These are phyloP conservation scores for Sporothrix globosa DNA, from an alignment of 2,329 filamentous ascomycete species.

Conservation along the genomic window DNA sequence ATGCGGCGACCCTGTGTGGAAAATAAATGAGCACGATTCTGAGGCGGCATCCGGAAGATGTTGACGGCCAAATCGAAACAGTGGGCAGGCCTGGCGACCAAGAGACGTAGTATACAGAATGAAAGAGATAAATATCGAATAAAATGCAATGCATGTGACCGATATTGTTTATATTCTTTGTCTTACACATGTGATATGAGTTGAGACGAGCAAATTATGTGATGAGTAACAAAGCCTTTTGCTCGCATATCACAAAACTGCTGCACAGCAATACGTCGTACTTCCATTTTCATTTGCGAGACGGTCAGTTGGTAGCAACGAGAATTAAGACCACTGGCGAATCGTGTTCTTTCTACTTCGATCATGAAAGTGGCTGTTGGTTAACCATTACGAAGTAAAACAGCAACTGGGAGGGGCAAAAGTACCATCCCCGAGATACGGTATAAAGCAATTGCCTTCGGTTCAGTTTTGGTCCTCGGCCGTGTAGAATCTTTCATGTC, in stretches of 20 bases:
- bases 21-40: background rate
- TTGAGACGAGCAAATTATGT: background rate
- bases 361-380: no score
- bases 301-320: no score
- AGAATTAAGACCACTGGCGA: no score
- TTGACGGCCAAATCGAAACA: background rate
- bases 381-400: no score
- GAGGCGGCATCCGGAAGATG: slow-evolving; percentile 11
- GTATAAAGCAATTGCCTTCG: background rate
- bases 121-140: background rate
- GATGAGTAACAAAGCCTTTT: no score
- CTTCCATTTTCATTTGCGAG: no score
- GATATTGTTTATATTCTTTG: no score
- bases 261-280: no score
- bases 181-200: no score
- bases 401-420: background rate
- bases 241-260: no score
- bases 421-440: background rate
- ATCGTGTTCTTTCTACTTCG: no score
- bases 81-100: background rate
- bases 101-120: background rate
- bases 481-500: background rate
- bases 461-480: background rate
- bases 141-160: background rate
- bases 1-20: slow-evolving; percentile 2